A percentile compares a stretch with the other conserved stretches of the same genome.
These are phyloP conservation scores for Monosporozyma unispora DNA, from an alignment of 805 yeast species.

Conservation along the genomic window DNA sequence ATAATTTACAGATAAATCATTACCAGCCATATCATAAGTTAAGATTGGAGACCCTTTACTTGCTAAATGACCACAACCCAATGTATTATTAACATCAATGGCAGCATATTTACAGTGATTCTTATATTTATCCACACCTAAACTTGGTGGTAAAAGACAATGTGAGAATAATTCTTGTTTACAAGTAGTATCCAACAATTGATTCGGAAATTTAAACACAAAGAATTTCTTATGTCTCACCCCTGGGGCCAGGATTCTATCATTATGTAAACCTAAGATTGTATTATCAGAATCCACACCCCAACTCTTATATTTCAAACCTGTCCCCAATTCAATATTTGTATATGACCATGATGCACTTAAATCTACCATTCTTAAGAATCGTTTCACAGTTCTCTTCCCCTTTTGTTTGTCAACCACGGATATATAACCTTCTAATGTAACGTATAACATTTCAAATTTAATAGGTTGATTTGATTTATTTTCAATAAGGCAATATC, in stretches of 20 bases:
- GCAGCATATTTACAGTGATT: constrained; percentile 17
- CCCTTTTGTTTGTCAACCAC: constrained; percentile 11
- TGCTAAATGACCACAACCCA: constrained; percentile 48
- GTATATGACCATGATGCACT: constrained; percentile 43
- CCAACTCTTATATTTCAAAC: constrained; percentile 22
- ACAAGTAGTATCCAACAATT: constrained; percentile 46
- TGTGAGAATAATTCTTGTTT: constrained; percentile 32
- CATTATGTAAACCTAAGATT: constrained; percentile 35
- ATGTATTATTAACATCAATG: constrained; percentile 29
- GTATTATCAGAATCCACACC: constrained; percentile 24
- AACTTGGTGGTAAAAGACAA: constrained; percentile 33
- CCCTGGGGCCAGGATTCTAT: constrained; percentile 39
- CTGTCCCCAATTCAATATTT: constrained; percentile 40
- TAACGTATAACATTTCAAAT: constrained; percentile 50
- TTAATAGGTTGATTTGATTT: constrained; percentile 34
- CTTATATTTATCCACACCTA: constrained; percentile 30
- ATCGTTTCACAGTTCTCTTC: constrained; percentile 25
- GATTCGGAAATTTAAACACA: constrained; percentile 46
- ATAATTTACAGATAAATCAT: constrained; percentile 36
- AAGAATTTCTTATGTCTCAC: constrained; percentile 46
- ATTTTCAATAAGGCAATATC: constrained; percentile 40
- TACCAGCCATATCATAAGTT: constrained; percentile 37
- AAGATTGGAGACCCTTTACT: constrained; percentile 45
- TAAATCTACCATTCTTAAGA: constrained; percentile 43
- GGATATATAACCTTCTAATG: constrained; percentile 43